Conservation (phyloP, 148 eudicot species). For the Rheum nobile region DNA sequence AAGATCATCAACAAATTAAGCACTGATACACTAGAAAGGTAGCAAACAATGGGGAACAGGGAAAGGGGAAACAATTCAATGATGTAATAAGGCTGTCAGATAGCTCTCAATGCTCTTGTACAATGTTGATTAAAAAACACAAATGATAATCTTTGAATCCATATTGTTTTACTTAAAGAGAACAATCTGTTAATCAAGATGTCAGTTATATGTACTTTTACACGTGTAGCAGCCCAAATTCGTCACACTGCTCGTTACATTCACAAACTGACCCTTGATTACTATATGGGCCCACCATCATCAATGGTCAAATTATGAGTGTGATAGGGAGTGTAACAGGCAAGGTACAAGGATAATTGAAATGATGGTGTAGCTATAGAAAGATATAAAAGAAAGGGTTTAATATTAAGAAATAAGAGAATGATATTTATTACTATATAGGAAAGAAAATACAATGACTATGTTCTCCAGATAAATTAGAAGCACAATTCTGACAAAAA, state of each 20-base stretch:
- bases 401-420: background rate
- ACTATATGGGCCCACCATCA: background rate
- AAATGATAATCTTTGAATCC: background rate
- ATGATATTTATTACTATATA: background rate
- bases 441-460: background rate
- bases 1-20: background rate
- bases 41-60: background rate
- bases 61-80: no score
- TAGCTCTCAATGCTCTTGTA: background rate
- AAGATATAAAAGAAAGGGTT: background rate
- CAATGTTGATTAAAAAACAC: background rate
- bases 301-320: background rate
- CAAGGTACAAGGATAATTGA: background rate
- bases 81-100: no score
- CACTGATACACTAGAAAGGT: background rate
- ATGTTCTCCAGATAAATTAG: background rate
- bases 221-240: background rate
- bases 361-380: background rate
- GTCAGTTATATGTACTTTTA: background rate
- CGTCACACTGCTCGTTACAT: no score
- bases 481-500: background rate
- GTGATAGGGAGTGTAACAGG: background rate
- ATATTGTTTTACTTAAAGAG: background rate
- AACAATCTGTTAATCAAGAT: background rate
- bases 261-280: background rate